These are phyloP conservation scores for Aspergillus glaucus DNA, from an alignment of 2,329 filamentous ascomycete species.

Conservation along the genomic window DNA sequence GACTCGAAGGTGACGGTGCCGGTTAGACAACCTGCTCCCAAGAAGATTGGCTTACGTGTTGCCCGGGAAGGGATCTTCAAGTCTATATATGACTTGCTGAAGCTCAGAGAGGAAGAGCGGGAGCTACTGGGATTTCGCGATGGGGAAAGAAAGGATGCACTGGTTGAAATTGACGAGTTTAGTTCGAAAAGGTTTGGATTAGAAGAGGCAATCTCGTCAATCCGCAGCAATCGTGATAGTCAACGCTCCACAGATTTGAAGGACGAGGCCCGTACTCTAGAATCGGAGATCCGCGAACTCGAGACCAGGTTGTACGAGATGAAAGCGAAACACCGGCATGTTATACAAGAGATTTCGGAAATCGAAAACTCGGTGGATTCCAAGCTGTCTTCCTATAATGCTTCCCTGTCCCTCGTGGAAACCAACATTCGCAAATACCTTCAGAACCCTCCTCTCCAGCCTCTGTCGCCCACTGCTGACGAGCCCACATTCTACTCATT, in stretches of 20 bases:
- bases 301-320: constrained; percentile 52
- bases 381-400: constrained; percentile 53
- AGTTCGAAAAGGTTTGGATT: constrained; percentile 45
- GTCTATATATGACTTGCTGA: constrained; percentile 51
- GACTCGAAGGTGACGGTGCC: constrained; percentile 30
- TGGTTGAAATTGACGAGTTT: constrained; percentile 49
- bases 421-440: constrained; percentile 51
- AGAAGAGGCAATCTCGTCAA: constrained; percentile 44
- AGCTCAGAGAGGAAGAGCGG: constrained; percentile 52
- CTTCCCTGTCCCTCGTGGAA: constrained; percentile 50
- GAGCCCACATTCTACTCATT: constrained; percentile 45
- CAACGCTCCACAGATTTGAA: constrained; percentile 41
- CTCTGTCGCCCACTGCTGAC: constrained; percentile 24
- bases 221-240: constrained; percentile 43
- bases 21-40: constrained; percentile 32
- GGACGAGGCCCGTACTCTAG: constrained; percentile 46
- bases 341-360: constrained; percentile 48
- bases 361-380: constrained; percentile 54
- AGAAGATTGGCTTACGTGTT: constrained; percentile 47
- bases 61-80: constrained; percentile 53
- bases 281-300: constrained; percentile 52
- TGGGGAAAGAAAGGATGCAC: constrained; percentile 39
- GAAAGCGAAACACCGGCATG: constrained; percentile 48
- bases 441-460: constrained; percentile 38
- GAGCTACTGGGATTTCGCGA: constrained; percentile 43